These are phyloP conservation scores for Ganoderma leucocontextum DNA, from an alignment of 1,284 basidiomycete genomes.

Conservation along the genomic window DNA sequence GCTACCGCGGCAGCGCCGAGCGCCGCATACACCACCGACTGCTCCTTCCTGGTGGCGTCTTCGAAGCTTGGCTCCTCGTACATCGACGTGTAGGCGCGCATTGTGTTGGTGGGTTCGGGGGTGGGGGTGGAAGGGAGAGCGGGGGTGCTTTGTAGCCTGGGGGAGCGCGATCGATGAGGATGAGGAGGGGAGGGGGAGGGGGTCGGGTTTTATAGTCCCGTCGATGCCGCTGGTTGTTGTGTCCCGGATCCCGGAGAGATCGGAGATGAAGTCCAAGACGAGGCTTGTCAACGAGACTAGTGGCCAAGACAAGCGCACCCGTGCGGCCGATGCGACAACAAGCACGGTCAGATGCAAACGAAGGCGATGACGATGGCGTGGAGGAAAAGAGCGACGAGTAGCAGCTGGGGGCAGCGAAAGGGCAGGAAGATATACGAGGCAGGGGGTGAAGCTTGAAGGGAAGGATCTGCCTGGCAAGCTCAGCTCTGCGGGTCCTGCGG, in stretches of 20 bases:
- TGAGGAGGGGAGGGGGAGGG: background rate
- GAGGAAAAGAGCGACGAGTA: no score
- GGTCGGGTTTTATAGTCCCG: constrained; percentile 18
- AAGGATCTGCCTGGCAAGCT: background rate
- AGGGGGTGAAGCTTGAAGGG: background rate
- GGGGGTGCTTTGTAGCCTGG: background rate
- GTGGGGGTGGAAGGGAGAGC: background rate
- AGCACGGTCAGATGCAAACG: no score
- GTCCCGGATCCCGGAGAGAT: constrained; percentile 13
- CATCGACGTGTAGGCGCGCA: constrained; percentile 31
- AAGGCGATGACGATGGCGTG: no score
- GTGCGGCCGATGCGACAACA: no score
- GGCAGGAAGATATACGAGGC: no score
- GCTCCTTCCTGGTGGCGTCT: constrained; percentile 29
- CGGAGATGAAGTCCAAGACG: background rate
- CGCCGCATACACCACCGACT: constrained; percentile 28
- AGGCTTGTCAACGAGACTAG: no score
- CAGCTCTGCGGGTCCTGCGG: background rate
- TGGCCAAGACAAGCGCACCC: no score
- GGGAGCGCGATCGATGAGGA: constrained; percentile 2
- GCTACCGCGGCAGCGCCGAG: constrained; percentile 31
- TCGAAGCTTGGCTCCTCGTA: constrained; percentile 34
- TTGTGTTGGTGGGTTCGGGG: constrained; percentile 3
- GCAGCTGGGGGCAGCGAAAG: no score
- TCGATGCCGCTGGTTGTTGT: constrained; percentile 11